These are phyloP conservation scores for Picochlorum sp. DNA, from an alignment of 139 green algal genomes.

Conservation along the genomic window DNA sequence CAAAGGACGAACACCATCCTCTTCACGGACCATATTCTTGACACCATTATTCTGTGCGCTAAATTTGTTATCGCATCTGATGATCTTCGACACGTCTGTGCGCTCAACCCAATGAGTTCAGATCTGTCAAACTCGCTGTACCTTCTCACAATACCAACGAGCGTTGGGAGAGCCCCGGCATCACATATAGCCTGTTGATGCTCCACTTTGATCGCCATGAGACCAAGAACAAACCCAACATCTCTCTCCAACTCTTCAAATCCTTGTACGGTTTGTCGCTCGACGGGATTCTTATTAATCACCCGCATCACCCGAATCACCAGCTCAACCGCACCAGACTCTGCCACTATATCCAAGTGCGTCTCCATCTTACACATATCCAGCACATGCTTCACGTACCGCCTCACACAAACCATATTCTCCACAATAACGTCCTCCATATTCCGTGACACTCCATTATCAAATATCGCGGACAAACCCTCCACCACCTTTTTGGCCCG, in stretches of 20 bases:
- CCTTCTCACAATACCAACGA: constrained; percentile 61
- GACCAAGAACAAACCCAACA: constrained; percentile 80
- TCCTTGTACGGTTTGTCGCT: not conserved
- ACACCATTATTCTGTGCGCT: constrained; percentile 90
- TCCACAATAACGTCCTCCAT: not conserved
- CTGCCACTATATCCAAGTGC: constrained; percentile 60
- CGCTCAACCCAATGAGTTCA: constrained; percentile 10
- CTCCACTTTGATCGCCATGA: constrained; percentile 84
- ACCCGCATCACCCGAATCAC: constrained; percentile 59
- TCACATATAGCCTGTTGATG: constrained; percentile 75
- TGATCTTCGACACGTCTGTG: constrained; percentile 53
- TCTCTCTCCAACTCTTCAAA: constrained; percentile 78
- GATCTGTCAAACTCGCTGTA: constrained; percentile 12
- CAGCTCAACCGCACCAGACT: constrained; percentile 46
- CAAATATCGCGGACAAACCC: too few relatives aligned
- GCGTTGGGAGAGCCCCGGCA: constrained; percentile 45
- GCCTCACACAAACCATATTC: constrained; percentile 1
- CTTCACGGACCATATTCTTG: constrained; percentile 75
- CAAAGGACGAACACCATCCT: constrained; percentile 87
- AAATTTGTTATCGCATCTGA: constrained; percentile 95
- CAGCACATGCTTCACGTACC: not conserved
- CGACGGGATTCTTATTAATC: constrained; percentile 4
- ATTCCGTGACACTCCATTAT: too few relatives aligned
- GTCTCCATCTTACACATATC: constrained; percentile 51
- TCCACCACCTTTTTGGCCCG: too few relatives aligned